Base-by-base conservation (phyloP, 78 protist species). In the Dictyostelium intermedium region DNA sequence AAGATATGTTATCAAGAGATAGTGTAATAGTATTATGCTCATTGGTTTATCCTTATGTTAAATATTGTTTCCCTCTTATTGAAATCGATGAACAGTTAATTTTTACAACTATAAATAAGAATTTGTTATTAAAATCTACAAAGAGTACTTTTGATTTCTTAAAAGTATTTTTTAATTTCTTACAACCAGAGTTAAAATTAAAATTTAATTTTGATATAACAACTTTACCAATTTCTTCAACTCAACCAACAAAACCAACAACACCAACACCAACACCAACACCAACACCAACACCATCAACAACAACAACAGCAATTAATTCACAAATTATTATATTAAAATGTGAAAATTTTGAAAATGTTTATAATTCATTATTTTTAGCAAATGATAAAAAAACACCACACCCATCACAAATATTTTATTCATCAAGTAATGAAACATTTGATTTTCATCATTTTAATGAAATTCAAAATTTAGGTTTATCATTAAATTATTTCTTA, bases 341-440 rank as follows among this genome's bases (percentile, higher is more conserved):
- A 66, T 27, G 77, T 35, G 39, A 76, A 39, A 47, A 27, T 70
- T 73, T 72, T 32, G 56, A 73, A 20, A 86, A 77, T 60, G 35
- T 86, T 23, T 86, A 86, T 35, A 86, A 86, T 76, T 77, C 50
- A 27, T 16, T 73, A 16, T 73, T 86, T 79, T 80, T 73, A 34
- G 41, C 63, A 70, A 86, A 86, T 60, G 39, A 60, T 32, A 73
- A 39, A 20, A 73, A 50, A 25, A n/a, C 30, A 10, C 92, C 92
- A n/a, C 92, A 86, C 41, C 92, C 92, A 56, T 60, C 76, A 7
- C 92, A 86, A 39, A 18, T 86, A 45, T 76, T 86, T 70, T 86
- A 76, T 56, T 16, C 84, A 14, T 60, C 50, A 23, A 13, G 74
- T 56, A 2, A 76, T 53, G 84, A 77, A 41, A 18, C 32, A 35